Evolutionary conservation across 805 yeast species (phyloP), one percentile per base, ranked within the genome.

Genomic region (Lipomyces mesembrius): DNA sequence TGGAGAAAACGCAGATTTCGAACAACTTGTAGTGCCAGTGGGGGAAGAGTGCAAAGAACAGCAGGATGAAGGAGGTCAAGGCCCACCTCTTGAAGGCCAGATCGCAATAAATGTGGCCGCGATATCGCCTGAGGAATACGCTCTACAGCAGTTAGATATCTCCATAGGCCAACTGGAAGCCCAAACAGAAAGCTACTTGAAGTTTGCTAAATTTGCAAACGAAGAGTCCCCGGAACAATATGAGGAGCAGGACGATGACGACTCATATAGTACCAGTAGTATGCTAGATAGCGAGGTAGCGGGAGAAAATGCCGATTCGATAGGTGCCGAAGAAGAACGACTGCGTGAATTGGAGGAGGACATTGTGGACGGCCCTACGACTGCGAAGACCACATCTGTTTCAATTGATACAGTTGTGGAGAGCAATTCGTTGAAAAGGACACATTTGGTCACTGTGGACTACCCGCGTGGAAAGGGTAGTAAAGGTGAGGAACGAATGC

Each of bases 291-390:
- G 34, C 17, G 39, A 43, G 11, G 32, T 46, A 4, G 20, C 9
- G 2, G 54, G 25, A 22, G 34, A 52, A 59, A 53, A 59, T 43
- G 49, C n/a, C 20, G 34, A 43, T n/a, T 11, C 54, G 35, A 32
- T 46, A 27, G 61, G 54, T 37, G 35, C 43, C 6, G 67, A 60
- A 56, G 67, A 64, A 32, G n/a, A 25, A 12, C 59, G 66, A 9
- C 53, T 63, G 20, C 66, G 60, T 7, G 27, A 39, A 9, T 29
- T 63, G 25, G 66, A 63, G 8, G 32, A 11, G 25, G 54, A 4
- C 6, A 34, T 27, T 54, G 63, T 34, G 4, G 59, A 8, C 11
- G 27, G 17, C n/a, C 20, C 29, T 2, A 34, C 20, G 51, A 17
- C 22, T 27, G 22, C 9, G 17, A 7, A 8, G 49, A 22, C 20